These are phyloP conservation scores for Clonostachys byssicola DNA, from an alignment of 2,329 filamentous ascomycete genomes.

Conservation along the genomic window DNA sequence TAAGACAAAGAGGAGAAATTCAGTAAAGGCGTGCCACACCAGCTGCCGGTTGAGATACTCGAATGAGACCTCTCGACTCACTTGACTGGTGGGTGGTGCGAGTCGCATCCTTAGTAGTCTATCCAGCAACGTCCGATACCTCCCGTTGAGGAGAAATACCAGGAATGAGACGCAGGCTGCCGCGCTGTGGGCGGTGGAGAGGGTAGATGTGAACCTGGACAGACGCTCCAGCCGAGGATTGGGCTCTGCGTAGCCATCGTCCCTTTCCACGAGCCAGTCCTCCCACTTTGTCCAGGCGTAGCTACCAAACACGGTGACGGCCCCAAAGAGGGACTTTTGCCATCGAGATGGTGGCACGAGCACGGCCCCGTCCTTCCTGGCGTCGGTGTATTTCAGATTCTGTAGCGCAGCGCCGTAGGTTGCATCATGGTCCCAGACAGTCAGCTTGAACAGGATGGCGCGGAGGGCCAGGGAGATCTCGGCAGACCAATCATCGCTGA, in stretches of 20 bases:
- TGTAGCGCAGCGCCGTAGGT: constrained; percentile 92
- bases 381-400: constrained; percentile 86
- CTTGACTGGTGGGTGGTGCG: constrained; percentile 78
- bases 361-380: constrained; percentile 59
- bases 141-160: constrained; percentile 84
- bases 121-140: constrained; percentile 88
- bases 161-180: constrained; percentile 83
- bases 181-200: constrained; percentile 73
- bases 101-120: constrained; percentile 79
- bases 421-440: constrained; percentile 93
- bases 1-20: constrained; percentile 96
- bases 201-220: constrained; percentile 62
- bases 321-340: constrained; percentile 82
- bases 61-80: constrained; percentile 89
- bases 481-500: constrained; percentile 81
- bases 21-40: constrained; percentile 99
- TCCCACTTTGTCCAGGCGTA: constrained; percentile 95
- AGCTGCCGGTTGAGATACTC: constrained; percentile 97
- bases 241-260: constrained; percentile 68
- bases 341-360: constrained; percentile 67
- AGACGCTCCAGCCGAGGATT: constrained; percentile 49
- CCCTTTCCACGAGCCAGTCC: constrained; percentile 72
- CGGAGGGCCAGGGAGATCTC: constrained; percentile 80
- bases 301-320: constrained; percentile 80
- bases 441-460: constrained; percentile 85